Base-by-base conservation (phyloP, 2,329 filamentous ascomycete species). In the Penicillium nordicum region DNA sequence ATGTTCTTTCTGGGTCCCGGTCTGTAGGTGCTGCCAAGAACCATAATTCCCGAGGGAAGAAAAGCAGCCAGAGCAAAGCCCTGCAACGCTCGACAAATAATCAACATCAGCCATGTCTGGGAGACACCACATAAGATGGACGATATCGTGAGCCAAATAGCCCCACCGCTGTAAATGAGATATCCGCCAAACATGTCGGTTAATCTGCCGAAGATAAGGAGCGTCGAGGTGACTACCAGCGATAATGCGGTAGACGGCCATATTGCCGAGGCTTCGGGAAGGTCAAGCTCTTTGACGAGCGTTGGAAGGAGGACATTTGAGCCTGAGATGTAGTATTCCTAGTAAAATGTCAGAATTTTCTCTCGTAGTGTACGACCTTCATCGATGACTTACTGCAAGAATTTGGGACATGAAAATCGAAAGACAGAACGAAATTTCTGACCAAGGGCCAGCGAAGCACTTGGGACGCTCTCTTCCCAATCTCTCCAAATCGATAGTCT, bases 271-370 rank as follows among this genome's bases (percentile, higher is more conserved):
- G 85, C 82, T 43, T 85, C 80, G 0, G 88, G 83, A 40, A 94
- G 91, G 38, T 84, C 53, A 4, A 94, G 79, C 1, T 84, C 80
- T 11, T 72, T 68, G 11, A 84, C 78, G 3, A 94, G 71, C 0
- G 83, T 84, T 0, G 90, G 89, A 0, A 92, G 73, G 27, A 93
- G 74, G 57, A 86, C 76, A 56, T 80, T 84, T 66, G 92, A 94
- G 32, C 90, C 90, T 45, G 86, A 88, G 49, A 93, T 82, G 68
- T 88, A 88, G 72, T 87, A 92, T 74, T 92, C 89, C 79, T 84
- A 57, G 9, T 30, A 14, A 11, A 25, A 32, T 37, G 53, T 38
- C 50, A 56, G 12, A 56, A 38, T 10, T 25, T 21, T 37, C 16
- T 5, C 10, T 16, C 4, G 4, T 36, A 23, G 36, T 23, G n/a